Evolutionary conservation across 352 stramenopile genomes (phyloP).

Genomic region (Pythium folliculosum): DNA sequence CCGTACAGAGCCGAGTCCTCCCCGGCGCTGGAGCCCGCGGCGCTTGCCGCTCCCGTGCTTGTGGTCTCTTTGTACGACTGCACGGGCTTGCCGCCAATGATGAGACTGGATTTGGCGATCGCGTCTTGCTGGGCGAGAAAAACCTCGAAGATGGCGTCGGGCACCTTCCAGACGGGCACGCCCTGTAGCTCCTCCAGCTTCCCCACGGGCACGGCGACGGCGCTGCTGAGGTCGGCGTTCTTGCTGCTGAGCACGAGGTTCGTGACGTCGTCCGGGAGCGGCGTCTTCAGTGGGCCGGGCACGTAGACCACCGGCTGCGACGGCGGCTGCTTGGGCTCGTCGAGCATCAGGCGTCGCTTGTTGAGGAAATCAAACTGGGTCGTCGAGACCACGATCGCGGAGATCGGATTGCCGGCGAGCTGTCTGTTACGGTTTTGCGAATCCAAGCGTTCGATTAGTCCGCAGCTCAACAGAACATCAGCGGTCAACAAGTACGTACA

Average conservation of each 20-base stretch:
- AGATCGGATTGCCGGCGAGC: background rate
- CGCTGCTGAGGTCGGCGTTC: background rate
- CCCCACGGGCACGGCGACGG: background rate
- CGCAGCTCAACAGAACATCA: no score
- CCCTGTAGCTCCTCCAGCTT: background rate
- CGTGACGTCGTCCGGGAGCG: background rate
- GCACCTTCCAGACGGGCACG: background rate
- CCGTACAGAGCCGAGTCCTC: no score
- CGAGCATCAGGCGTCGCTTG: background rate
- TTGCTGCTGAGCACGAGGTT: background rate
- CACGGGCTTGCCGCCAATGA: background rate
- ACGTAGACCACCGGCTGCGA: background rate
- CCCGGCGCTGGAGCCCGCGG: no score
- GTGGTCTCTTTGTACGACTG: no score
- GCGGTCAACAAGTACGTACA: background rate
- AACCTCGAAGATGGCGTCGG: background rate
- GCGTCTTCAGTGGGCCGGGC: background rate
- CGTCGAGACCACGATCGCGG: background rate
- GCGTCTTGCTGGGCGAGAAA: background rate
- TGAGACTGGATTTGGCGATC: background rate
- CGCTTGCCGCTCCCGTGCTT: no score
- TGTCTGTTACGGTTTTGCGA: background rate
- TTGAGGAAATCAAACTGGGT: background rate
- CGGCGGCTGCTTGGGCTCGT: background rate
- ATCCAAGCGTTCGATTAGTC: no score